These are phyloP conservation scores for Clarireedia homoeocarpa DNA, from an alignment of 2,329 filamentous ascomycete species.

Conservation along the genomic window DNA sequence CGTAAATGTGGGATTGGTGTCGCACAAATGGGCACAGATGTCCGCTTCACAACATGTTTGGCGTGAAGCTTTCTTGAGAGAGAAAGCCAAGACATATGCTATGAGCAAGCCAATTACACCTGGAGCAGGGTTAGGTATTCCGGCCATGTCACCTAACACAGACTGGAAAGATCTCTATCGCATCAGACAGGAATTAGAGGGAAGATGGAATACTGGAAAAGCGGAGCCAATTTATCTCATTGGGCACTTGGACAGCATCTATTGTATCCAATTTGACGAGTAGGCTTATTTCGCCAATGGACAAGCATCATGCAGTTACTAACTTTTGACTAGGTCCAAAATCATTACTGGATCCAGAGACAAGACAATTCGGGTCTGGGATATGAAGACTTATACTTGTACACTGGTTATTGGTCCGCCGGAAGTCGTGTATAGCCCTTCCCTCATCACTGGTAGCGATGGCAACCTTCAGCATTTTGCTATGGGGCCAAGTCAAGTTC, in stretches of 20 bases:
- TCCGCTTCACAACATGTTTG: slow-evolving; percentile 51
- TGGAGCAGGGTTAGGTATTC: slow-evolving; percentile 50
- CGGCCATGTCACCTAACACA: slow-evolving; percentile 48
- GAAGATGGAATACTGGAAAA: slow-evolving; percentile 71
- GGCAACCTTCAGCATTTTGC: slow-evolving; percentile 48
- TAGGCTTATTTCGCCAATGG: slow-evolving; percentile 37
- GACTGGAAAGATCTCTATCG: slow-evolving; percentile 84
- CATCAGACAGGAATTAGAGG: slow-evolving; percentile 66
- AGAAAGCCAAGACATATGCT: slow-evolving; percentile 53
- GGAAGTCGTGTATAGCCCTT: slow-evolving; percentile 47
- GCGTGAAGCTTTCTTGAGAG: slow-evolving; percentile 54
- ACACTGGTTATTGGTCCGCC: slow-evolving; percentile 78
- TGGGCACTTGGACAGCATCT: slow-evolving; percentile 91
- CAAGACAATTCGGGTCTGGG: slow-evolving; percentile 92
- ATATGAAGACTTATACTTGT: slow-evolving; percentile 82
- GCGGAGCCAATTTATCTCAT: slow-evolving; percentile 82
- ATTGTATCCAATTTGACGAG: slow-evolving; percentile 97
- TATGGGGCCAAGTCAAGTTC: slow-evolving; percentile 34
- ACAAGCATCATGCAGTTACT: slow-evolving; percentile 22
- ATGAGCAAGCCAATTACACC: slow-evolving; percentile 45
- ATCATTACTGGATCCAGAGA: slow-evolving; percentile 96
- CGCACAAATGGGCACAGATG: slow-evolving; percentile 40
- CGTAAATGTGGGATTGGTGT: slow-evolving; percentile 42
- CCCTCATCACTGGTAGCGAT: slow-evolving; percentile 44
- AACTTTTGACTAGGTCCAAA: slow-evolving; percentile 57